These are phyloP conservation scores for Cyanidioschyzon merolae DNA, from an alignment of 23 red algal species.

Conservation along the genomic window DNA sequence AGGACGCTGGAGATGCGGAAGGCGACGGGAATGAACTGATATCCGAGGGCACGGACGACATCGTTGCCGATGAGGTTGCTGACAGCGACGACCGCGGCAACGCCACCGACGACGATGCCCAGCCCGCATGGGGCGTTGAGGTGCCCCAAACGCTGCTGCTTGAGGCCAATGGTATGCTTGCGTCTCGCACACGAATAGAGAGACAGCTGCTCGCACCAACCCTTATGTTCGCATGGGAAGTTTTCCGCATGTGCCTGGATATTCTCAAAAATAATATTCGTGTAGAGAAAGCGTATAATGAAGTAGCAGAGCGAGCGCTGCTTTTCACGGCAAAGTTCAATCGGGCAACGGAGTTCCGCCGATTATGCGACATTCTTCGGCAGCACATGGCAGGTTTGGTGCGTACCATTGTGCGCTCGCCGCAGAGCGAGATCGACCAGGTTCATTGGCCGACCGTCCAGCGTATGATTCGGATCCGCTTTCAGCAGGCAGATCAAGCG, in stretches of 20 bases:
- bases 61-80: constrained; percentile 25
- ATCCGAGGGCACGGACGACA: constrained; percentile 64
- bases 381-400: constrained; percentile 87
- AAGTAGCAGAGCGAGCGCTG: constrained; percentile 73
- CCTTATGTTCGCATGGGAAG: constrained; percentile 95
- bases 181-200: constrained; percentile 70
- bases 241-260: constrained; percentile 79
- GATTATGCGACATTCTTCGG: constrained; percentile 90
- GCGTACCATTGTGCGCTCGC: constrained; percentile 38
- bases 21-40: background rate
- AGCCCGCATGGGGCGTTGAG: constrained; percentile 63
- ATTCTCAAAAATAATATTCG: constrained; percentile 80
- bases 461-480: constrained; percentile 75
- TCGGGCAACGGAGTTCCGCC: constrained; percentile 79
- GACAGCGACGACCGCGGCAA: constrained; percentile 6
- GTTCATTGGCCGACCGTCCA: constrained; percentile 68
- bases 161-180: constrained; percentile 70
- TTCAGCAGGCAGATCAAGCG: constrained; percentile 64
- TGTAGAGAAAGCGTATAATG: constrained; percentile 84
- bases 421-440: constrained; percentile 77
- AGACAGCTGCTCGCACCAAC: constrained; percentile 89
- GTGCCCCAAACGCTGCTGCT: constrained; percentile 69
- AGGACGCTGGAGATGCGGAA: background rate
- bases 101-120: constrained; percentile 34
- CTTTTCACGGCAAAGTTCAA: constrained; percentile 67